Base-by-base conservation (phyloP, 495 filamentous ascomycete species). In the Aeminium ludgeri region DNA sequence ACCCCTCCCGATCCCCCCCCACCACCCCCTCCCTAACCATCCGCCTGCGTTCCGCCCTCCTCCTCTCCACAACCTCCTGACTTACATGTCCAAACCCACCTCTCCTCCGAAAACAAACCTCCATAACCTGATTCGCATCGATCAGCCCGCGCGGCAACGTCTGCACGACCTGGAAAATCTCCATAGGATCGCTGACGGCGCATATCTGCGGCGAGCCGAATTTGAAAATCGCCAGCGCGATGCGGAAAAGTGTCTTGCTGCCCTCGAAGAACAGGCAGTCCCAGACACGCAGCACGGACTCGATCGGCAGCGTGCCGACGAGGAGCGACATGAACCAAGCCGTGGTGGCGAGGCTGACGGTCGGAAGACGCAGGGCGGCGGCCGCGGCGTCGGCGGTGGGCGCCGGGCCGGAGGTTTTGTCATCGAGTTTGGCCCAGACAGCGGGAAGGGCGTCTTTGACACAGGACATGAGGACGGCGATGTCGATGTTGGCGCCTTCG, bases 241-340 rank as follows among this genome's bases (percentile, higher is more conserved):
- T 80, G 25, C 85, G 79, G 59, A 96, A 97, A n/a, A 97, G 73
- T 2, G 85, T 94, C 50, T 86, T 86, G 30, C 78, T 82, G 18
- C 89, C 89, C 59, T 97, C 89, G 58, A 86, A 93, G 64, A 94
- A 95, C 56, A 95, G 82, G 4, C 78, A 70, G 49, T 97, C 89
- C 89, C 89, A 97, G 5, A 97, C 84, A 15, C 89, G 78, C 11
- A 95, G 65, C 0, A 82, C 82, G 30, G 80, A 79, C 56, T 97
- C 89, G 48, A 91, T 81, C 13, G 89, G 89, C 20, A 97, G 59
- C 1, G 78, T 92, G 28, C 86, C 85, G 56, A 95, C 87, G 59
- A 89, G 95, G 33, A 86, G 77, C 12, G 78, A 85, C 89, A 97
- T 97, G 58, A 97, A 91, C 89, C 89, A 97, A n/a, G 85, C 78